phyloP scores from a whole-genome alignment of 768 basidiomycete genomes.

The Termitomyces sp. region DNA sequence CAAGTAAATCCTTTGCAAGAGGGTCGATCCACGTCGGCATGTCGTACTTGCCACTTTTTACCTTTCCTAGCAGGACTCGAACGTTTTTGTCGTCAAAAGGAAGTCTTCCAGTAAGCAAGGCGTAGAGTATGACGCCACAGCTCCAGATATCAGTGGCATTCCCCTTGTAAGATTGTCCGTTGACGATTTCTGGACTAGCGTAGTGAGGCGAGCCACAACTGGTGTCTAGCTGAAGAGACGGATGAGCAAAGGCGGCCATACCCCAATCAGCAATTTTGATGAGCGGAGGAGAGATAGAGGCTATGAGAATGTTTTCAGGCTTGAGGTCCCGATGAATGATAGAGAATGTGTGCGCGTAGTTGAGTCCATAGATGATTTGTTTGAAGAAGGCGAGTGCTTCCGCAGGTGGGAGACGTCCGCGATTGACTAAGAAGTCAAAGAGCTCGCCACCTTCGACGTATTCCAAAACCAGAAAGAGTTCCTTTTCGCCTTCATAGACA shows the following conservation, averaged over 20 bases:
- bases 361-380: slow-evolving; percentile 92
- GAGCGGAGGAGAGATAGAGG: slow-evolving; percentile 72
- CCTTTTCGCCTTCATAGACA: slow-evolving; percentile 89
- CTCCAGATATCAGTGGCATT: slow-evolving; percentile 96
- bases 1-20: slow-evolving; percentile 80
- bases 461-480: slow-evolving; percentile 91
- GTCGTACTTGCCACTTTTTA: slow-evolving; percentile 81
- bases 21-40: slow-evolving; percentile 79
- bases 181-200: slow-evolving; percentile 94
- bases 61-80: slow-evolving; percentile 72
- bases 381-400: slow-evolving; percentile 93
- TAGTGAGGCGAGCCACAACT: slow-evolving; percentile 97
- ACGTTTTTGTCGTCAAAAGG: slow-evolving; percentile 95
- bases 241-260: slow-evolving; percentile 94
- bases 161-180: slow-evolving; percentile 85
- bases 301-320: slow-evolving; percentile 94
- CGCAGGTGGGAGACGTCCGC: slow-evolving; percentile 70
- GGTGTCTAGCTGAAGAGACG: slow-evolving; percentile 82
- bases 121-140: slow-evolving; percentile 90
- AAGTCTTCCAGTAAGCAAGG: slow-evolving; percentile 83
- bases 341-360: slow-evolving; percentile 96
- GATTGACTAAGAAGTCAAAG: slow-evolving; percentile 93
- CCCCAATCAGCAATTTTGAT: slow-evolving; percentile 99
- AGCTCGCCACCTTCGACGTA: slow-evolving; percentile 96
- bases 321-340: slow-evolving; percentile 98